Base-by-base conservation (phyloP, 768 basidiomycete species). In the Suillus placidus region DNA sequence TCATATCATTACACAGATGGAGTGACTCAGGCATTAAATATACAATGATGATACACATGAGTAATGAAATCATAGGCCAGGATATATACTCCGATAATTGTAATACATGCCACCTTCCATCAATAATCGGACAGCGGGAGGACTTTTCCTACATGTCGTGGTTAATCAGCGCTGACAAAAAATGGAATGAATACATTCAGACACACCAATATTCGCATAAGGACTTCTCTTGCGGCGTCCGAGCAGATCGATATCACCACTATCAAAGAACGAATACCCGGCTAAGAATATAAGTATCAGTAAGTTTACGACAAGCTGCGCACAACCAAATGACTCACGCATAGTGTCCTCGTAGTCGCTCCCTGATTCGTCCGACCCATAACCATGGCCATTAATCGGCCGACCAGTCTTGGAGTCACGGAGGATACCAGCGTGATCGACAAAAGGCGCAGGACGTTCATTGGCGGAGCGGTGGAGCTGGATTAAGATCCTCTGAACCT, bases 211-310 rank as follows among this genome's bases (percentile, higher is more conserved):
- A 73, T 88, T 84, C 51, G 84, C 82, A 74, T 87, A 87, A 10
- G 84, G 82, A 60, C 85, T 82, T 69, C 77, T 83, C 78, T 86
- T 88, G 69, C 84, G 83, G 68, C 87, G 81, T 0, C 89, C 89
- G 49, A 92, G 81, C 38, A 89, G 70, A 66, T 89, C 89, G 55
- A 93, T 81, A 71, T 92, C 91, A 32, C 87, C 89, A 67, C 87
- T 88, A 70, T 92, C 93, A 73, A 94, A 95, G 83, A 94, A 94
- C 63, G 90, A 92, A 73, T 93, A 93, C 13, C 91, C 90, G 51
- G 88, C 90, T 87, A 68, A 40, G 65, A 61, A 64, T 64, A 61
- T 56, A 49, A 30, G 37, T 37, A 51, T 72, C 35, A 40, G n/a
- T 40, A 66, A 60, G 54, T 20, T n/a, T 13, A 55, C 20, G 20